Conservation (phyloP, 371 early-diverging fungal species). For the Mortierella sp. region DNA sequence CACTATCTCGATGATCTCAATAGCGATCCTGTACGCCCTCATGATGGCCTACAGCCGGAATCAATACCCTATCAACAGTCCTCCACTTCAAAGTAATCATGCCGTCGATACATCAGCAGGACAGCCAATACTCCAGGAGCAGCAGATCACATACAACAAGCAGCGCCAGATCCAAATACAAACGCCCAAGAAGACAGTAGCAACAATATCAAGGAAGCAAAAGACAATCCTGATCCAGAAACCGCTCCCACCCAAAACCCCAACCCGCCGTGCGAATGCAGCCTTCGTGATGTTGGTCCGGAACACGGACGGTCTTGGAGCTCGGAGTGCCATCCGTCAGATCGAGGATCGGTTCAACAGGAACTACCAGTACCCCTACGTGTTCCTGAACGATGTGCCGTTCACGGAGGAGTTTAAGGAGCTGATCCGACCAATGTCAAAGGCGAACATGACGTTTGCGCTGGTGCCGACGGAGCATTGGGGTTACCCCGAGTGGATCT, state of each 20-base stretch:
- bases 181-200: neutral
- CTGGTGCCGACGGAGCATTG: constrained; percentile 82
- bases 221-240: constrained; percentile 6
- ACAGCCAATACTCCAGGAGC: neutral
- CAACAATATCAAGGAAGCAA: neutral
- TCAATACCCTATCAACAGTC: neutral
- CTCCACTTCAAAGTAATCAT: neutral
- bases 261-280: constrained; percentile 68
- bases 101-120: neutral
- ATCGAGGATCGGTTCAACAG: constrained; percentile 89
- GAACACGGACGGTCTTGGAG: constrained; percentile 81
- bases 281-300: constrained; percentile 76
- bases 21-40: constrained; percentile 1
- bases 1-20: neutral
- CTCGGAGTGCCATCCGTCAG: constrained; percentile 76
- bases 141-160: neutral
- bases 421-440: constrained; percentile 62
- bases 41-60: neutral
- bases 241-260: constrained; percentile 19
- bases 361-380: constrained; percentile 89
- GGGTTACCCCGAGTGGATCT: constrained; percentile 87
- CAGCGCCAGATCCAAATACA: neutral
- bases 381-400: constrained; percentile 85
- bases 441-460: constrained; percentile 78
- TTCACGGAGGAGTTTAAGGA: constrained; percentile 85